phyloP scores from a whole-genome alignment of 73 alveolate species.

The Tetrahymena malaccensis region DNA sequence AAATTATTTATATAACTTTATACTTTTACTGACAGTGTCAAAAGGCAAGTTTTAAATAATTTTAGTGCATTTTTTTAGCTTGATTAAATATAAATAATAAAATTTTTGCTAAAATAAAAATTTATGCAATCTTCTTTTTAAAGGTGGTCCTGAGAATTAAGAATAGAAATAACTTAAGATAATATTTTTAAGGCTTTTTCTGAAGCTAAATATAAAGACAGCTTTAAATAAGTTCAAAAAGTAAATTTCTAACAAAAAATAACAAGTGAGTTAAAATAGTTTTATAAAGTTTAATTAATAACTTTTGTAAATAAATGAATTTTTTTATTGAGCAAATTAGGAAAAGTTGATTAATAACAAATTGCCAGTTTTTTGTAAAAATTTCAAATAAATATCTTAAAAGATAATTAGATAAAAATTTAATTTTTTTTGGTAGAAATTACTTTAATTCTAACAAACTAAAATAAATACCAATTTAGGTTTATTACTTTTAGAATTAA shows the following conservation, averaged over 20 bases:
- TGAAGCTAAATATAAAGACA: background rate
- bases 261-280: no score
- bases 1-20: background rate
- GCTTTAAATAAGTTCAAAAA: background rate
- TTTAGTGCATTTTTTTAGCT: background rate
- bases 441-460: background rate
- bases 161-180: background rate
- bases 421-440: background rate
- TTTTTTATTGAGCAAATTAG: no score
- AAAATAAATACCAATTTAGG: no score
- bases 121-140: background rate
- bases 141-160: background rate
- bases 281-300: no score
- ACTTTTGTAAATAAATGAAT: no score
- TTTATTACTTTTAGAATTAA: background rate
- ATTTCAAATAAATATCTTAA: background rate
- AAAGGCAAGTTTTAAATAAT: background rate
- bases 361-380: background rate
- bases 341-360: no score
- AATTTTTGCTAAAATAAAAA: background rate
- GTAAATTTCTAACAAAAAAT: background rate
- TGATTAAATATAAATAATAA: background rate
- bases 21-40: background rate
- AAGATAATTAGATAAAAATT: background rate
- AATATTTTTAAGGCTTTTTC: background rate